phyloP scores from a whole-genome alignment of 2,329 filamentous ascomycete genomes.

The Colletotrichum trifolii region DNA sequence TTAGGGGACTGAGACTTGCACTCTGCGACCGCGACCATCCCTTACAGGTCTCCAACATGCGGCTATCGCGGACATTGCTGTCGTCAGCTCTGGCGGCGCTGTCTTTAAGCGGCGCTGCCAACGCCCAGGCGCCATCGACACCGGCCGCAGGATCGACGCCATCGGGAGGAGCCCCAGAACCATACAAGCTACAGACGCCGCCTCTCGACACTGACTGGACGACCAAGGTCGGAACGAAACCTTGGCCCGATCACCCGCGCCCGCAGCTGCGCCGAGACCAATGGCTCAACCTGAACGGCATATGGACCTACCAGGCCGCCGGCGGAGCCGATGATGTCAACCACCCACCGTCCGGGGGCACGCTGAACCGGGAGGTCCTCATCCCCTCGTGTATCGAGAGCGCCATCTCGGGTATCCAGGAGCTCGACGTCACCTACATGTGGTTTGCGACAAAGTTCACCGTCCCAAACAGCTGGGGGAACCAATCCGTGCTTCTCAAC shows the following conservation, averaged over 20 bases:
- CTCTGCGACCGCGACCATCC: not conserved
- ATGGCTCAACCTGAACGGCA: slow-evolving; percentile 68
- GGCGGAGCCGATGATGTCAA: slow-evolving; percentile 34
- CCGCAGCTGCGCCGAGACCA: slow-evolving; percentile 65
- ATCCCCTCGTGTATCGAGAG: slow-evolving; percentile 58
- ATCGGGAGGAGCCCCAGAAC: slow-evolving; percentile 28
- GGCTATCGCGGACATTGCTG: slow-evolving; percentile 18
- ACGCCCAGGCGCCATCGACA: slow-evolving; percentile 9
- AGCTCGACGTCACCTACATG: slow-evolving; percentile 53
- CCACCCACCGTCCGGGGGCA: slow-evolving; percentile 39
- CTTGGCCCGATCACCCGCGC: slow-evolving; percentile 69
- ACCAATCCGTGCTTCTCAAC: slow-evolving; percentile 59
- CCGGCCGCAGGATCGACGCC: not conserved
- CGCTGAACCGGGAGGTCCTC: slow-evolving; percentile 52
- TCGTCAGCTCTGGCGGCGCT: slow-evolving; percentile 17
- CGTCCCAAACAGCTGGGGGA: slow-evolving; percentile 59
- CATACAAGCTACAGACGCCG: slow-evolving; percentile 51
- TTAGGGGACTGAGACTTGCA: not conserved
- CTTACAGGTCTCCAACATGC: slow-evolving; percentile 19
- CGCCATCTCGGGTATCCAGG: slow-evolving; percentile 60
- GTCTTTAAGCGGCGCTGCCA: not conserved
- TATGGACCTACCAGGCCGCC: slow-evolving; percentile 65
- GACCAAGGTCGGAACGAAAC: slow-evolving; percentile 59
- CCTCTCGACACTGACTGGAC: slow-evolving; percentile 65
- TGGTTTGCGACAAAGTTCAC: slow-evolving; percentile 64